Evolutionary conservation across 1,284 basidiomycete genomes (phyloP).

Genomic region (Schizophyllum amplum): DNA sequence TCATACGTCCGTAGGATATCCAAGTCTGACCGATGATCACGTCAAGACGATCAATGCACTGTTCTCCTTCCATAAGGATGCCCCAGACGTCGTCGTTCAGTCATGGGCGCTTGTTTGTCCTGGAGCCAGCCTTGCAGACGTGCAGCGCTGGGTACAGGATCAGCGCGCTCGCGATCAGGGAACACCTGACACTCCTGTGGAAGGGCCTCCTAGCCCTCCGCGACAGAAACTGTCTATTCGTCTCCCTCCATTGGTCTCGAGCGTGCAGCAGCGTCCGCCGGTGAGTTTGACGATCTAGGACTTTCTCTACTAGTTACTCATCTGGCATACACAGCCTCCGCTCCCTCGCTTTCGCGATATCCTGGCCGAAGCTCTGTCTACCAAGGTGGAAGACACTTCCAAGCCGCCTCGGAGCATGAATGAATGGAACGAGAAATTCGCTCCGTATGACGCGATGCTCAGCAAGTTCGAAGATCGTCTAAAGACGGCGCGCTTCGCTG

Average conservation of each 20-base stretch:
- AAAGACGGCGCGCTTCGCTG: not conserved
- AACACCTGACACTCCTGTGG: not conserved
- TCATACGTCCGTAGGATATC: not conserved
- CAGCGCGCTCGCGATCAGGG: not conserved
- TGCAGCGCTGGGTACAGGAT: not conserved
- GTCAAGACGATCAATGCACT: not conserved
- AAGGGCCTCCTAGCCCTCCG: not conserved
- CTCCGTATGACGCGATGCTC: not conserved
- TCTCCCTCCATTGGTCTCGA: not conserved
- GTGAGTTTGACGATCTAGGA: no score
- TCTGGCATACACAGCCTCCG: not conserved
- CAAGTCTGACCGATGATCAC: not conserved
- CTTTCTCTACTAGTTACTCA: no score
- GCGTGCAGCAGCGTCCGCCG: not conserved
- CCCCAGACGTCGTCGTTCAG: not conserved
- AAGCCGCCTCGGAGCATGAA: not conserved
- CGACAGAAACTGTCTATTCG: not conserved
- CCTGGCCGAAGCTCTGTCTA: not conserved
- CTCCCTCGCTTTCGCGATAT: not conserved
- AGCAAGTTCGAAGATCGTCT: not conserved
- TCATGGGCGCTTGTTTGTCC: not conserved
- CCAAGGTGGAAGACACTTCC: not conserved
- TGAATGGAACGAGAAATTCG: not conserved
- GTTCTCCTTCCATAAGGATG: not conserved
- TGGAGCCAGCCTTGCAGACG: not conserved